phyloP scores from a whole-genome alignment of 192 early-diverging fungal species.

The Linnemannia schmuckeri region DNA sequence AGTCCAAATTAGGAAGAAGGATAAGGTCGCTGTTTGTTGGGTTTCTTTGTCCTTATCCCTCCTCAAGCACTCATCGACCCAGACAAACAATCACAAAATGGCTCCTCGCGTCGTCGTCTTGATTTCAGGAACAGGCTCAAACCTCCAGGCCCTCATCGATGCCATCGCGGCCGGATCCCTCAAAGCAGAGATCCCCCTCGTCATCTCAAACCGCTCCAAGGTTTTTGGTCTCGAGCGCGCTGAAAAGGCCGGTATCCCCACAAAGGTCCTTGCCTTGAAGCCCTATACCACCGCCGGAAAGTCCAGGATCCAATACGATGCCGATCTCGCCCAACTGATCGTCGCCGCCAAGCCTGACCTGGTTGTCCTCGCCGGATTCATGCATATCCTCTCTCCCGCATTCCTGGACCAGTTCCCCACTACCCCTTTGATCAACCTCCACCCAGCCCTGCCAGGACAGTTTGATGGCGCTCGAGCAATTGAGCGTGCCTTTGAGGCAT shows the following conservation, averaged over 20 bases:
- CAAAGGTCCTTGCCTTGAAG: slow-evolving; percentile 85
- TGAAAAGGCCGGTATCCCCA: slow-evolving; percentile 83
- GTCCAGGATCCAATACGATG: slow-evolving; percentile 90
- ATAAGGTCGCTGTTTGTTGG: not conserved
- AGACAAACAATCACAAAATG: slow-evolving; percentile 24
- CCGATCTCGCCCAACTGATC: slow-evolving; percentile 82
- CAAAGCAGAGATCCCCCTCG: slow-evolving; percentile 79
- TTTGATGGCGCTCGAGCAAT: slow-evolving; percentile 99
- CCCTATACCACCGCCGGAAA: slow-evolving; percentile 85
- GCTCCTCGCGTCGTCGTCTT: slow-evolving; percentile 83
- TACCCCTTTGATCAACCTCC: slow-evolving; percentile 90
- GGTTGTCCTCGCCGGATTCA: slow-evolving; percentile 95
- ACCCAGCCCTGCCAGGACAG: slow-evolving; percentile 95
- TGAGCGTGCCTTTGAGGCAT: slow-evolving; percentile 93
- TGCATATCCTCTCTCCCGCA: slow-evolving; percentile 95
- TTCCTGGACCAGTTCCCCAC: slow-evolving; percentile 83
- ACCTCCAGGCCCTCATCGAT: slow-evolving; percentile 97
- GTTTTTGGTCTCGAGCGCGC: slow-evolving; percentile 96
- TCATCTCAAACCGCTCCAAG: slow-evolving; percentile 88
- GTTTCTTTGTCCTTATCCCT: not conserved
- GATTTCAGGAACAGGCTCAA: slow-evolving; percentile 95
- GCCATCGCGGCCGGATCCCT: slow-evolving; percentile 67
- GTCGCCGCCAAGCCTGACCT: slow-evolving; percentile 78
- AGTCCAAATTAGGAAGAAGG: not conserved
- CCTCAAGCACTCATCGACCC: not conserved